Evolutionary conservation across 495 filamentous ascomycete species (phyloP).

Genomic region (Podospora tetraspora): DNA sequence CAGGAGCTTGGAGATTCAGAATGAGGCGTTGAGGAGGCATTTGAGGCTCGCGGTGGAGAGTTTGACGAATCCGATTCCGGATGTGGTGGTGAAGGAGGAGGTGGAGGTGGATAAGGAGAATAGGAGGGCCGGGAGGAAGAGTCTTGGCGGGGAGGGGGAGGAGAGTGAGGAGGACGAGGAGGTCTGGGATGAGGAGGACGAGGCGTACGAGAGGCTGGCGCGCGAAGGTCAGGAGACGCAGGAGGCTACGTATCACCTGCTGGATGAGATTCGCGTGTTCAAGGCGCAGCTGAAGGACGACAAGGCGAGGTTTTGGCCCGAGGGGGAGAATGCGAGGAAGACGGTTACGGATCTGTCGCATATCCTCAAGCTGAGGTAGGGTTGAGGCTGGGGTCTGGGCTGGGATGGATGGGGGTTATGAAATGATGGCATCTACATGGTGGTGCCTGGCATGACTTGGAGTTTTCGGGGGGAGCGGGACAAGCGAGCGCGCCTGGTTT

Average conservation of each 20-base stretch:
- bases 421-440: neutral
- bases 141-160: slow-evolving; percentile 19
- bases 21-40: slow-evolving; percentile 80
- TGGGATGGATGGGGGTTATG: neutral
- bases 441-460: neutral
- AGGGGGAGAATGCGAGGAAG: slow-evolving; percentile 19
- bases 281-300: slow-evolving; percentile 80
- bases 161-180: slow-evolving; percentile 24
- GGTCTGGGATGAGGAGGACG: slow-evolving; percentile 28
- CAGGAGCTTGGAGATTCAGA: slow-evolving; percentile 75
- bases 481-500: neutral
- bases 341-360: slow-evolving; percentile 24
- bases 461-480: neutral
- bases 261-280: slow-evolving; percentile 76
- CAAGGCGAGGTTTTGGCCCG: slow-evolving; percentile 46
- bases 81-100: slow-evolving; percentile 33
- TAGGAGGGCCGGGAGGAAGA: slow-evolving; percentile 14
- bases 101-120: slow-evolving; percentile 18
- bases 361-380: slow-evolving; percentile 8
- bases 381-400: too few relatives aligned
- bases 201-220: slow-evolving; percentile 41
- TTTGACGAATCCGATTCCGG: slow-evolving; percentile 79
- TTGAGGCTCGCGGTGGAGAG: slow-evolving; percentile 80
- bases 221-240: slow-evolving; percentile 55
- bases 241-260: slow-evolving; percentile 60